Percentiles rank a stretch among this genome's conserved stretches.
These are phyloP conservation scores for Candida nanaspora DNA, from an alignment of 805 yeast species.

Conservation along the genomic window DNA sequence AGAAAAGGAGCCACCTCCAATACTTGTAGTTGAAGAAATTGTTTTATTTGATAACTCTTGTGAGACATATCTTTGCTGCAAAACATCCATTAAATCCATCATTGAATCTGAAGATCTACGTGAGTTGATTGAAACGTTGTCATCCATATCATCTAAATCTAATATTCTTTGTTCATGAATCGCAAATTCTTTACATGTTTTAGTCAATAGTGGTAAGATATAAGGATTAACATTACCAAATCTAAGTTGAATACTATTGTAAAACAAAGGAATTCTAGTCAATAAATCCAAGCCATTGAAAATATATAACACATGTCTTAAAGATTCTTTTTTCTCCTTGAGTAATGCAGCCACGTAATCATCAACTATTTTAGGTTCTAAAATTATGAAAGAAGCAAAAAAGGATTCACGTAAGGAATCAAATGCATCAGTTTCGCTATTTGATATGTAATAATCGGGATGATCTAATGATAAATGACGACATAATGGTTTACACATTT, in stretches of 20 bases:
- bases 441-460: slow-evolving; percentile 14
- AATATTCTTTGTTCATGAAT: neutral
- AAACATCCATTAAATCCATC: slow-evolving; percentile 18
- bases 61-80: slow-evolving; percentile 7
- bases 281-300: slow-evolving; percentile 20
- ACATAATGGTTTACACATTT: slow-evolving; percentile 16
- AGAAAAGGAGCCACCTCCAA: neutral
- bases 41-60: neutral
- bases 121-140: neutral
- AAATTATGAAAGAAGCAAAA: slow-evolving; percentile 17
- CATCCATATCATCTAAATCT: slow-evolving; percentile 1
- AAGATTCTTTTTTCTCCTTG: neutral
- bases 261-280: slow-evolving; percentile 13
- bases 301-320: slow-evolving; percentile 10
- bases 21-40: neutral
- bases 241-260: slow-evolving; percentile 3
- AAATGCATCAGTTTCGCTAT: slow-evolving; percentile 10
- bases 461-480: slow-evolving; percentile 23
- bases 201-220: neutral
- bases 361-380: slow-evolving; percentile 8
- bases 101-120: slow-evolving; percentile 3
- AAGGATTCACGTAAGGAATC: slow-evolving; percentile 17
- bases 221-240: neutral
- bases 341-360: neutral
- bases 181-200: neutral